A percentile compares a stretch with the other conserved stretches of the same genome.
Evolutionary conservation across 1,139 yeast species (phyloP).

Genomic region (Nakaseomyces sp.): DNA sequence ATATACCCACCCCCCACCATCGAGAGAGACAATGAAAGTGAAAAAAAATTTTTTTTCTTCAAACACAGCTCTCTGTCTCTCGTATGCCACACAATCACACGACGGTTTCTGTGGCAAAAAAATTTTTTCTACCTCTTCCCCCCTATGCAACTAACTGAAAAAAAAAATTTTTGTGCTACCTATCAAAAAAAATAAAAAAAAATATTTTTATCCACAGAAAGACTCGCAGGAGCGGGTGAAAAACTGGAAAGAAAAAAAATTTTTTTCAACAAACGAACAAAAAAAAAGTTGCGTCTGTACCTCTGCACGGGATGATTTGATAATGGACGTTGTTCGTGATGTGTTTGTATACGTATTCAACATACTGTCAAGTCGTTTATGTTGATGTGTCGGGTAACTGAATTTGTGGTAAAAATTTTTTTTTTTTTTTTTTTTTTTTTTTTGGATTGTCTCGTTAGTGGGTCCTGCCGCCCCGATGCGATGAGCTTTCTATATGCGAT

Average conservation of each 20-base stretch:
- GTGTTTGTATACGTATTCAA: no score
- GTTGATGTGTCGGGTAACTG: no score
- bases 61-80: no score
- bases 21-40: neutral
- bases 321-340: neutral
- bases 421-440: no score
- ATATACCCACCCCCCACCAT: neutral
- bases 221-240: neutral
- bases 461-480: neutral
- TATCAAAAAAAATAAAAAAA: no score
- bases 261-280: neutral
- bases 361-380: no score
- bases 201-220: neutral
- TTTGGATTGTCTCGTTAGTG: no score
- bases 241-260: neutral
- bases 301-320: neutral
- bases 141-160: neutral
- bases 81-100: no score
- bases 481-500: neutral
- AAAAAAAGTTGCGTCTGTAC: constrained; percentile 3
- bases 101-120: no score
- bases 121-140: no score
- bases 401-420: no score
- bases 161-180: constrained; percentile 1
- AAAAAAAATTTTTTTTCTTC: neutral